Percentiles rank a stretch among this genome's conserved stretches.
Conservation (phyloP, 495 filamentous ascomycete species). For the Hyaloscypha variabilis region DNA sequence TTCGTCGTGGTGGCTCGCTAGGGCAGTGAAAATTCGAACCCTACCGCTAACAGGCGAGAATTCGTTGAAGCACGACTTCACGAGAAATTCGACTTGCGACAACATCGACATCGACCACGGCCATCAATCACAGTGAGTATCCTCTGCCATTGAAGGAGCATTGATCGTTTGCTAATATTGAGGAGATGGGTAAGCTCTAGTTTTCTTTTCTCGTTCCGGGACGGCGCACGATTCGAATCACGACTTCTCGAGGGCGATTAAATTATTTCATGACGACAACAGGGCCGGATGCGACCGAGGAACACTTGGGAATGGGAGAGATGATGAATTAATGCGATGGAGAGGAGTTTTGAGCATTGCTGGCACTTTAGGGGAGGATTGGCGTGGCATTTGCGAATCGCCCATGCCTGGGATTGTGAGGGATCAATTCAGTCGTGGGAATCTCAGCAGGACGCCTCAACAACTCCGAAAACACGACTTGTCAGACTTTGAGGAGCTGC, state of each 20-base stretch:
- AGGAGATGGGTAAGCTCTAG: slow-evolving; percentile 53
- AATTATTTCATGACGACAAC: slow-evolving; percentile 14
- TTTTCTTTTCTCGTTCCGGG: slow-evolving; percentile 25
- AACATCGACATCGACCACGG: slow-evolving; percentile 58
- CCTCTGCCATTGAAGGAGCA: slow-evolving; percentile 23
- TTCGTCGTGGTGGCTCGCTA: slow-evolving; percentile 32
- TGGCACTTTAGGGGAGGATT: background rate
- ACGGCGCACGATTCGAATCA: slow-evolving; percentile 6
- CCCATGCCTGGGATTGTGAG: background rate
- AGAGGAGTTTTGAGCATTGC: background rate
- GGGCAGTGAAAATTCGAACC: slow-evolving; percentile 53
- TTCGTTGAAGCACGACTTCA: slow-evolving; percentile 40
- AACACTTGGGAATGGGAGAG: background rate
- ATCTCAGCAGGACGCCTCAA: background rate
- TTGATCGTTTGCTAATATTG: slow-evolving; percentile 36
- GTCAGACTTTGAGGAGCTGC: background rate
- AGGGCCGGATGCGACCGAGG: background rate
- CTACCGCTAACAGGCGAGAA: slow-evolving; percentile 31
- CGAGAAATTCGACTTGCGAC: slow-evolving; percentile 35
- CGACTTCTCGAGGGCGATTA: background rate
- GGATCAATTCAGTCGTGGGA: background rate
- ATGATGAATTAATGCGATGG: background rate
- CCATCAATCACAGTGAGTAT: slow-evolving; percentile 51
- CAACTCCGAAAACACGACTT: background rate
- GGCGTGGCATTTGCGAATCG: background rate